A percentile compares a stretch with the other conserved stretches of the same genome.
Conservation (phyloP, 2,329 filamentous ascomycete species). For the Sphaerulina musiva region DNA sequence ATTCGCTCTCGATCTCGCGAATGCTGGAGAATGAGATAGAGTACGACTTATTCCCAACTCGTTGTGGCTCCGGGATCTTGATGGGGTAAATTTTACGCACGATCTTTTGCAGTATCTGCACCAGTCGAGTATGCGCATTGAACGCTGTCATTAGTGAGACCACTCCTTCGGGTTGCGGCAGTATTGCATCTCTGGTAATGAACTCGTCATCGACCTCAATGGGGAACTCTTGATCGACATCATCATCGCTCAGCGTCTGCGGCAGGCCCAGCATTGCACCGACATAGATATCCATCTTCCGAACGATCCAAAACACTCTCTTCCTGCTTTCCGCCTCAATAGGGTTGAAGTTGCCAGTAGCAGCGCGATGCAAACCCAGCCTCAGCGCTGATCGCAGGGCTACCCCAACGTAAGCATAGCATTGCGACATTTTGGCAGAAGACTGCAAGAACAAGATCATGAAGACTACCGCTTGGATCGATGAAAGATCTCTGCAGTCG, state of each 20-base stretch:
- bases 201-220: conserved; percentile 68
- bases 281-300: conserved; percentile 49
- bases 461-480: conserved; percentile 47
- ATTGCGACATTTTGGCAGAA: conserved; percentile 48
- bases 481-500: conserved; percentile 46
- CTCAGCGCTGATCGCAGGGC: conserved; percentile 46
- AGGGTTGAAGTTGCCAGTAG: conserved; percentile 42
- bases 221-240: conserved; percentile 79
- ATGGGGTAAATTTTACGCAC: conserved; percentile 59
- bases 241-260: conserved; percentile 44
- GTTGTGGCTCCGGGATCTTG: conserved; percentile 41
- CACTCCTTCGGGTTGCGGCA: conserved; percentile 49
- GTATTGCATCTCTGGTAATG: conserved; percentile 44
- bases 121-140: conserved; percentile 55
- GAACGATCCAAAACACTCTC: conserved; percentile 47
- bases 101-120: conserved; percentile 54
- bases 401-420: conserved; percentile 49
- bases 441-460: conserved; percentile 50
- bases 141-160: conserved; percentile 54
- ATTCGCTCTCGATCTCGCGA: conserved; percentile 56
- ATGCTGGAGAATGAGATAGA: conserved; percentile 59
- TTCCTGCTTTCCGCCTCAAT: conserved; percentile 47
- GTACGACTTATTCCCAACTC: conserved; percentile 49
- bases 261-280: conserved; percentile 47
- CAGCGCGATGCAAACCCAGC: conserved; percentile 47